A percentile compares a stretch with the other conserved stretches of the same genome.
These are phyloP conservation scores for Fusarium sp. DNA, from an alignment of 2,329 filamentous ascomycete genomes.

Conservation along the genomic window DNA sequence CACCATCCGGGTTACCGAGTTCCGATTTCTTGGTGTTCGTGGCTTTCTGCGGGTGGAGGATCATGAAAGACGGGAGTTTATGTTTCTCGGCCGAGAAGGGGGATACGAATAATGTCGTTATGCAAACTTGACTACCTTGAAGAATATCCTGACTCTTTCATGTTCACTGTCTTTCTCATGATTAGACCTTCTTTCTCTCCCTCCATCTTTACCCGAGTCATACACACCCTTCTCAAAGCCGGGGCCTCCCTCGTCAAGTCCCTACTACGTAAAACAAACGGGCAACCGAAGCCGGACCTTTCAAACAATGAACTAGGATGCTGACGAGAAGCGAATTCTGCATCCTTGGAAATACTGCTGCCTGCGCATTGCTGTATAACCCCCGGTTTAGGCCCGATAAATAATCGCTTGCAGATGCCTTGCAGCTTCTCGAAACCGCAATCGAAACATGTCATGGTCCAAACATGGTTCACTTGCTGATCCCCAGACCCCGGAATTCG, in stretches of 20 bases:
- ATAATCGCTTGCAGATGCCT: slow-evolving; percentile 29
- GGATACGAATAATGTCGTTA: neutral
- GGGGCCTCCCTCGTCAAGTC: neutral
- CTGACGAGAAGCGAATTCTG: too few relatives aligned
- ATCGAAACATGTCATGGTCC: neutral
- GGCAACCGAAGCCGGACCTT: slow-evolving; percentile 1
- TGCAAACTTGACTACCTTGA: neutral
- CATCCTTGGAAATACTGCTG: neutral
- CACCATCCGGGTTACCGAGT: neutral
- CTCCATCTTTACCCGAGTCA: neutral
- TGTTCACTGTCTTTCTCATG: neutral
- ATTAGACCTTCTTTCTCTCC: neutral
- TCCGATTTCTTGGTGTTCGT: neutral
- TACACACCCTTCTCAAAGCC: neutral
- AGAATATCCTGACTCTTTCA: neutral
- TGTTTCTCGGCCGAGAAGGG: neutral
- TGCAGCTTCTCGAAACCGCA: slow-evolving; percentile 22
- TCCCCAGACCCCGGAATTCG: neutral
- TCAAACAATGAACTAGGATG: too few relatives aligned
- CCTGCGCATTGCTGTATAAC: too few relatives aligned
- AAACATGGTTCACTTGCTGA: neutral
- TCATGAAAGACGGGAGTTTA: neutral
- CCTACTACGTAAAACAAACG: neutral
- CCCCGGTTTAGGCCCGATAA: neutral
- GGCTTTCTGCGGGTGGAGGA: neutral